phyloP scores from a whole-genome alignment of 1,284 basidiomycete species.

The Pseudozyma thailandica region DNA sequence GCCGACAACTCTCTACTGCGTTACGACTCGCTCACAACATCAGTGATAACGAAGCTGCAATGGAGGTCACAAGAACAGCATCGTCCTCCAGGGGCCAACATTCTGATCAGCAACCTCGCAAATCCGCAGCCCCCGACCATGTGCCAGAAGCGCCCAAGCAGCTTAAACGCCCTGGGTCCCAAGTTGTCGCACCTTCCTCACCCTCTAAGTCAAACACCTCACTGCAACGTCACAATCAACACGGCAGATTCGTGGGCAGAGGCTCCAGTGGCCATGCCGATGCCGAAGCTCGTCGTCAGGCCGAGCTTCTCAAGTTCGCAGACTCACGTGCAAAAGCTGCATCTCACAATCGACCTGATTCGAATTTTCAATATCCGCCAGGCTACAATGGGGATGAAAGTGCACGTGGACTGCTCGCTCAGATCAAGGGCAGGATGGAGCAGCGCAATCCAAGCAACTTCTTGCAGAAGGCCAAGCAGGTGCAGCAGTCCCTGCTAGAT shows the following conservation, averaged over 20 bases:
- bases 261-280: constrained; percentile 5
- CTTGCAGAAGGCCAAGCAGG: constrained; percentile 35
- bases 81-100: constrained; percentile 10
- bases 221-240: constrained; percentile 1
- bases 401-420: constrained; percentile 27
- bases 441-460: constrained; percentile 28
- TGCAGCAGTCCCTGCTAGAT: constrained; percentile 40
- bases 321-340: constrained; percentile 28
- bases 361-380: constrained; percentile 25
- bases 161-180: constrained; percentile 15
- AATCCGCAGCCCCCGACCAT: background rate
- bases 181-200: constrained; percentile 24
- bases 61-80: constrained; percentile 29
- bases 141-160: background rate
- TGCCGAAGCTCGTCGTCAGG: constrained; percentile 18
- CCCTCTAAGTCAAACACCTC: constrained; percentile 19
- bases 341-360: background rate
- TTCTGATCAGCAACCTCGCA: background rate
- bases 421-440: constrained; percentile 35
- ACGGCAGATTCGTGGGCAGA: constrained; percentile 1
- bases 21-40: too few relatives aligned
- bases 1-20: too few relatives aligned
- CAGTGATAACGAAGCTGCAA: background rate
- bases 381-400: constrained; percentile 6
- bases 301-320: constrained; percentile 27